A percentile compares a stretch with the other conserved stretches of the same genome.
Evolutionary conservation across 768 basidiomycete species (phyloP).

Genomic region (Asterophora parasitica): DNA sequence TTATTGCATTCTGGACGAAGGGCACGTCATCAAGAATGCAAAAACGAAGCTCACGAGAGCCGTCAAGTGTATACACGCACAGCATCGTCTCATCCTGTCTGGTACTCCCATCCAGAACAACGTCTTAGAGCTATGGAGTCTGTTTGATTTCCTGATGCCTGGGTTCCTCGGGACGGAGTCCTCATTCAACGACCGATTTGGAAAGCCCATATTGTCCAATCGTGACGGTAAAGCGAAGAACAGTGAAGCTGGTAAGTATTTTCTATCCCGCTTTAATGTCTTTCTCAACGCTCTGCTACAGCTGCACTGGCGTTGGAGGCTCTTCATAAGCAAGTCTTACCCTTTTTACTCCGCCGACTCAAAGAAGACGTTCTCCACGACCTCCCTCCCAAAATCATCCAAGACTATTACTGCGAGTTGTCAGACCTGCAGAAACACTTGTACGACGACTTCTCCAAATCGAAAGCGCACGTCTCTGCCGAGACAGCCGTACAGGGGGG

Average conservation of each 20-base stretch:
- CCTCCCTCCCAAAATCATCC: conserved; percentile 97
- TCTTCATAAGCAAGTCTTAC: conserved; percentile 97
- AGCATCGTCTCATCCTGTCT: conserved; percentile 91
- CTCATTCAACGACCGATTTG: conserved; percentile 92
- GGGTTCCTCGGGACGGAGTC: conserved; percentile 96
- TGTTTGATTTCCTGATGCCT: conserved; percentile 99
- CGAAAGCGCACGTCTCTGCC: conserved; percentile 60
- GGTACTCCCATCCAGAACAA: conserved; percentile 99
- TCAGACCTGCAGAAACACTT: conserved; percentile 91
- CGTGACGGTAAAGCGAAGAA: conserved; percentile 94
- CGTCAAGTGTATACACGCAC: conserved; percentile 84
- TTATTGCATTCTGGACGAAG: conserved; percentile 97
- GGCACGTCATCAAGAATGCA: conserved; percentile 97
- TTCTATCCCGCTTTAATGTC: background rate
- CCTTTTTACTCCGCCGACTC: conserved; percentile 90
- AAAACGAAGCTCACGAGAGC: conserved; percentile 98
- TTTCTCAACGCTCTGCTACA: conserved; percentile 24
- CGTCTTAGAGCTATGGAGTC: conserved; percentile 94
- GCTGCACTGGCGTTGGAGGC: conserved; percentile 94
- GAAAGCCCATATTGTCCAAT: conserved; percentile 92
- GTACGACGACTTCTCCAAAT: conserved; percentile 90
- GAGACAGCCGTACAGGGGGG: conserved; percentile 60
- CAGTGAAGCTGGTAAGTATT: conserved; percentile 79
- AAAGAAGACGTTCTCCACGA: conserved; percentile 97
- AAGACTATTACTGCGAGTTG: conserved; percentile 98